Base-by-base conservation (phyloP, 1,139 yeast species). In the Kluyveromyces marxianus region DNA sequence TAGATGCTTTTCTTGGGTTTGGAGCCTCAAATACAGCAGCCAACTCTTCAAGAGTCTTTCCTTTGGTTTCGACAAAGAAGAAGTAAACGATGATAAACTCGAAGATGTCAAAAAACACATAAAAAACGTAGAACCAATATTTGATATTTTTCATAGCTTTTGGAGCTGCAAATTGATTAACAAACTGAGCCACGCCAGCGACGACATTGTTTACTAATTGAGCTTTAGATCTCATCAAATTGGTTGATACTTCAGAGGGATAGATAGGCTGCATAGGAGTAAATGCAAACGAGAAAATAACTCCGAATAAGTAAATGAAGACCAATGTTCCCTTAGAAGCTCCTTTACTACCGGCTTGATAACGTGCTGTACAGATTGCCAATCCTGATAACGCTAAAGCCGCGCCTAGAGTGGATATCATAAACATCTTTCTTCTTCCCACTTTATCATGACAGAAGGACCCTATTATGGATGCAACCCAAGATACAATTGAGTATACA, bases 21-120 rank as follows among this genome's bases (percentile, higher is more conserved):
- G 41, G 41, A 39, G 41, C 41, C n/a, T 39, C 41, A 28, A 39
- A 39, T 7, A 39, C 34, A 10, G 25, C 41, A 10, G 14, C 41
- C n/a, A 39, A 32, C 58, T 81, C 83, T 65, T 82, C 88, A 62
- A 82, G 71, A 24, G 81, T 69, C 51, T 79, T 70, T 48, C 85
- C 86, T 65, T 76, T 76, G 46, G 88, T 82, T 66, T 81, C 86
- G 54, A 77, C 80, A 48, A 82, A 78, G 53, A 71, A 70, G 61
- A 79, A 76, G 69, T 71, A 80, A 48, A 78, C 82, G 52, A 39
- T 30, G 10, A 30, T 5, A 28, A 39, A 39, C 21, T 39, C 35
- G 26, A 39, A 39, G n/a, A 39, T 39, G 14, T 39, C 41, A 10
- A 39, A 39, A 28, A 39, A 39, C 8, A 31, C 41, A 27, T 39